A percentile compares a stretch with the other conserved stretches of the same genome.
These are phyloP conservation scores for Hyaloscypha bicolor DNA, from an alignment of 495 filamentous ascomycete genomes.

Conservation along the genomic window DNA sequence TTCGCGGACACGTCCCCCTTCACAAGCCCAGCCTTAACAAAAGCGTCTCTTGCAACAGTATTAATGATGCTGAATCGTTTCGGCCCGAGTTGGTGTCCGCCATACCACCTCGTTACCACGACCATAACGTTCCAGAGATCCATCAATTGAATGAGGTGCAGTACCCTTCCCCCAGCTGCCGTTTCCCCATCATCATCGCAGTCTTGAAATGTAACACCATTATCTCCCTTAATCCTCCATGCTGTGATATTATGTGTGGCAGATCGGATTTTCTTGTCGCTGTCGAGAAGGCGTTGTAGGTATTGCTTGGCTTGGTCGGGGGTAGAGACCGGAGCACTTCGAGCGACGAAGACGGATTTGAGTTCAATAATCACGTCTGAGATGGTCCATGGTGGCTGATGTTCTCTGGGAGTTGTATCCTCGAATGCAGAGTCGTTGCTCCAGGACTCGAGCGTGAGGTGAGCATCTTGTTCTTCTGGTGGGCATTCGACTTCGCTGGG, in stretches of 20 bases:
- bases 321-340: conserved; percentile 66
- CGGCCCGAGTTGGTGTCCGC: conserved; percentile 83
- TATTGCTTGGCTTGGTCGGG: conserved; percentile 68
- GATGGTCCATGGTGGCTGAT: conserved; percentile 67
- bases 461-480: neutral
- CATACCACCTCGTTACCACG: conserved; percentile 96
- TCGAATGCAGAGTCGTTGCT: neutral
- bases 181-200: conserved; percentile 96
- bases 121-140: conserved; percentile 90
- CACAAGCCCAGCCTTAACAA: conserved; percentile 76
- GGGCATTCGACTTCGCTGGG: neutral
- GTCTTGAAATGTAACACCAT: conserved; percentile 71
- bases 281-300: conserved; percentile 71
- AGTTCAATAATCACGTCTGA: conserved; percentile 75
- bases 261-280: conserved; percentile 77
- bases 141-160: conserved; percentile 94
- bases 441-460: neutral
- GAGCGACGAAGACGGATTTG: conserved; percentile 86
- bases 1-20: conserved; percentile 45
- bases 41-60: conserved; percentile 77
- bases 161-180: conserved; percentile 82
- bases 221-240: conserved; percentile 51
- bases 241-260: conserved; percentile 91
- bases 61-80: conserved; percentile 91
- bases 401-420: neutral